Conservation (phyloP, 2,329 filamentous ascomycete genomes). For the Diplocarpon rosae region DNA sequence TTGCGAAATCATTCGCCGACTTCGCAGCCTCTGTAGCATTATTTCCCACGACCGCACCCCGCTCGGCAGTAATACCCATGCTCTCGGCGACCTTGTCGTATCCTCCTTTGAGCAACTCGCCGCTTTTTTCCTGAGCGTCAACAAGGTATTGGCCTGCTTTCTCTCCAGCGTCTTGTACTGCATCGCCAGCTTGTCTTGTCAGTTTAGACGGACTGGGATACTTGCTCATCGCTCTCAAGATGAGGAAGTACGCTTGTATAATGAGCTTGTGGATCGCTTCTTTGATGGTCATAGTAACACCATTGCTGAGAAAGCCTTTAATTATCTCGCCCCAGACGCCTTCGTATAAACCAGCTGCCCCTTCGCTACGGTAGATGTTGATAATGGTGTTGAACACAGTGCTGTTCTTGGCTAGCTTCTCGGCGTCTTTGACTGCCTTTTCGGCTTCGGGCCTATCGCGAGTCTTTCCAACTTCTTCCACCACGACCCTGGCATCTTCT, state of each 20-base stretch:
- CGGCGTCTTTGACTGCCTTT: constrained; percentile 14
- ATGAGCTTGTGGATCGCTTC: constrained; percentile 63
- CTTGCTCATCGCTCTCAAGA: constrained; percentile 38
- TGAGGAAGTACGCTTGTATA: constrained; percentile 58
- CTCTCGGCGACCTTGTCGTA: constrained; percentile 11
- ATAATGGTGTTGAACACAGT: constrained; percentile 55
- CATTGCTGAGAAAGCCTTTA: constrained; percentile 77
- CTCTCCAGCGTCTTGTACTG: constrained; percentile 10
- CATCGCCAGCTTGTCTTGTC: constrained; percentile 28
- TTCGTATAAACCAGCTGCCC: constrained; percentile 58
- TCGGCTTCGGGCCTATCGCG: constrained; percentile 26
- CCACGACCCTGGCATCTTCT: constrained; percentile 24
- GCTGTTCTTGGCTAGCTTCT: constrained; percentile 24
- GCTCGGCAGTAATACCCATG: constrained; percentile 16
- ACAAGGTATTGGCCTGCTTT: constrained; percentile 11
- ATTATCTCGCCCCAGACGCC: constrained; percentile 67
- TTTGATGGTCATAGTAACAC: constrained; percentile 79
- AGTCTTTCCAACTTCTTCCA: constrained; percentile 23
- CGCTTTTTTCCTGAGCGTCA: constrained; percentile 10
- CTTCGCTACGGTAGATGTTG: constrained; percentile 50
- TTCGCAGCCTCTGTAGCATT: constrained; percentile 12
- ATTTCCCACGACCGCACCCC: constrained; percentile 10
- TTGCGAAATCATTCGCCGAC: constrained; percentile 12
- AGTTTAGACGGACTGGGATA: constrained; percentile 34
- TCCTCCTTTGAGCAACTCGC: constrained; percentile 7